Evolutionary conservation across 1,284 basidiomycete genomes (phyloP), one percentile per base, ranked within the genome.

Genomic region (Melampsora larici-populina): DNA sequence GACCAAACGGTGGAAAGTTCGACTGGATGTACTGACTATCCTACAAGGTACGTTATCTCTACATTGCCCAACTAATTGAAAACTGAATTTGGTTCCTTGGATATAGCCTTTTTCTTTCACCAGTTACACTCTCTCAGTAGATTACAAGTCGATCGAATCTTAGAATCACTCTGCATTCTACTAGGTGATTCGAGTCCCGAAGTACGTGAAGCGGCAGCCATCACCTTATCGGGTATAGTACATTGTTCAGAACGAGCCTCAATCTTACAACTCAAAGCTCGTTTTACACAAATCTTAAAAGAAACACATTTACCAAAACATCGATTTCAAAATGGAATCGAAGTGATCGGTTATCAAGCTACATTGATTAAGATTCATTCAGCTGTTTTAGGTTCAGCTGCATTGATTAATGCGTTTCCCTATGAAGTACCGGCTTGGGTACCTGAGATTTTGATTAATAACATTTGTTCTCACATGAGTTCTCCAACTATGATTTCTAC

Each of bases 141-240:
- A 40, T 78, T 78, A 11, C 78, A 79, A 33, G 64, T 80, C 29
- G 48, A 79, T 68, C 79, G 82, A 65, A 66, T 81, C 24, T 71
- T 82, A 43, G 81, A 85, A 80, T 82, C 83, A 46, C 86, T 96
- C 66, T 87, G 93, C 36, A 89, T 90, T 69, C 94, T 94, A 83
- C 86, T 97, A 68, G 87, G 88, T 33, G 94, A 97, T 83, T 91
- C 92, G 82, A 96, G 96, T 82, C 90, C 95, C 71, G 94, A 97
- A 85, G 94, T 97, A 40, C 89, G 94, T 79, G 92, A 94, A 84
- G 94, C 92, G 87, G 92, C 93, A n/a, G 92, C 92, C 5, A 90
- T 90, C 7, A 92, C 93, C 58, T 86, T 99, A 46, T 91, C 92
- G 24, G 92, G 93, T 26, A 90, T 99, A 80, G 89, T 99, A 49